Evolutionary conservation across 441 rosid genomes (phyloP), one percentile per base, ranked within the genome.

Genomic region (Gossypium trilobum): DNA sequence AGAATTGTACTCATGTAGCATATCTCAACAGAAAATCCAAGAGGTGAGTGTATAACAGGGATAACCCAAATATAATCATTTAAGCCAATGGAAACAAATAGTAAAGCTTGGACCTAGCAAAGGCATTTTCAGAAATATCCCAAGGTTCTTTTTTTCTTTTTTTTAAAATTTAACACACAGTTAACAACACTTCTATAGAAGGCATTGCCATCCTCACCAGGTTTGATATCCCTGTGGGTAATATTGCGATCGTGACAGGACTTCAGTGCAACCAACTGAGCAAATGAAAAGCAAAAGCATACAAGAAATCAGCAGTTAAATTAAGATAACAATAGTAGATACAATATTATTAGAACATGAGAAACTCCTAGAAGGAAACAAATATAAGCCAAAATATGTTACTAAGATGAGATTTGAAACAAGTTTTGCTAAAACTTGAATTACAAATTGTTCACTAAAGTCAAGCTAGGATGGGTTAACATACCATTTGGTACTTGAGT

Each of bases 181-280:
- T 17, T 74, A 75, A 68, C 31, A 73, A 50, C 63, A 27, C 31
- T 13, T 39, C 29, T 23, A 46, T 64, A 72, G 3, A 70, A 46
- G 70, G 71, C 25, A 14, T 29, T 61, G n/a, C 48, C 69, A 65
- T 71, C 74, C 87, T 88, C 81, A 94, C 99, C 99, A 44, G 97
- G 99, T 82, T 95, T 95, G 72, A 95, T 88, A 81, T 95, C 99
- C 82, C 99, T 86, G 77, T 95, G 99, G 74, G 97, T 95, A 82
- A 95, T 88, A 79, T 91, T 90, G 76, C 95, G 99, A 65, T 85
- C 95, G 86, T 95, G 99, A 72, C 99, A 95, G 69, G 94, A 86
- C 86, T 95, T 92, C 60, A 95, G 81, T 5, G 91, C 99, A 84
- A 87, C 65, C 83, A 95, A 83, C 99, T 94, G 88, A 62, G 63